Percentiles rank a stretch among this genome's conserved stretches.
These are phyloP conservation scores for Monascus ruber DNA, from an alignment of 2,329 filamentous ascomycete genomes.

Conservation along the genomic window DNA sequence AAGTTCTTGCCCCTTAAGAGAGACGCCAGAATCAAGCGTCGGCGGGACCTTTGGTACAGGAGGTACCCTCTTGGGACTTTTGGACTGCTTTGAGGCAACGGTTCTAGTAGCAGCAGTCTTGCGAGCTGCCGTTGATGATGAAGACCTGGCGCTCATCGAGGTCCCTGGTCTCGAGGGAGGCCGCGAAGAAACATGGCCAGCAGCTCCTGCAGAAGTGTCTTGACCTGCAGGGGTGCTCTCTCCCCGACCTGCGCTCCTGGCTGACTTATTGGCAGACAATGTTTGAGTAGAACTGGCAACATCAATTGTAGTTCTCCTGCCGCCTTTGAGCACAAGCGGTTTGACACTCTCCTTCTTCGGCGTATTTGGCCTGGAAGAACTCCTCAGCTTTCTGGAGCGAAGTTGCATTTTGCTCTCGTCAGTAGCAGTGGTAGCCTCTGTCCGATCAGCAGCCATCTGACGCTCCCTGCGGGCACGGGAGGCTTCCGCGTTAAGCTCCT, in stretches of 20 bases:
- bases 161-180: constrained; percentile 9
- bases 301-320: constrained; percentile 52
- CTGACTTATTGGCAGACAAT: constrained; percentile 12
- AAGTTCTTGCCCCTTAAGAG: constrained; percentile 5
- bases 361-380: constrained; percentile 34
- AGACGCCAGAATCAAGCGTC: constrained; percentile 9
- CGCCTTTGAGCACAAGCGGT: constrained; percentile 35
- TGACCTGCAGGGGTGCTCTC: constrained; percentile 15
- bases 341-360: constrained; percentile 45
- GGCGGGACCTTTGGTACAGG: constrained; percentile 33
- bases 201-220: constrained; percentile 3
- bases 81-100: constrained; percentile 23
- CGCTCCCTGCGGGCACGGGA: constrained; percentile 53
- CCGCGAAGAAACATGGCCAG: constrained; percentile 5
- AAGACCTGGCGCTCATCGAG: constrained; percentile 6
- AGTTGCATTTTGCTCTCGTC: constrained; percentile 59
- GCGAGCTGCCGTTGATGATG: constrained; percentile 41
- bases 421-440: constrained; percentile 21
- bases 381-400: constrained; percentile 52
- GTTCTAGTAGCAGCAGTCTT: constrained; percentile 48
- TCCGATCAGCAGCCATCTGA: constrained; percentile 40
- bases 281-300: constrained; percentile 37
- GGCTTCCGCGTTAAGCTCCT: constrained; percentile 65
- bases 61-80: constrained; percentile 27
- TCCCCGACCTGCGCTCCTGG: constrained; percentile 12